Evolutionary conservation across 331 rosid species (phyloP).

Genomic region (Phaseolus coccineus): DNA sequence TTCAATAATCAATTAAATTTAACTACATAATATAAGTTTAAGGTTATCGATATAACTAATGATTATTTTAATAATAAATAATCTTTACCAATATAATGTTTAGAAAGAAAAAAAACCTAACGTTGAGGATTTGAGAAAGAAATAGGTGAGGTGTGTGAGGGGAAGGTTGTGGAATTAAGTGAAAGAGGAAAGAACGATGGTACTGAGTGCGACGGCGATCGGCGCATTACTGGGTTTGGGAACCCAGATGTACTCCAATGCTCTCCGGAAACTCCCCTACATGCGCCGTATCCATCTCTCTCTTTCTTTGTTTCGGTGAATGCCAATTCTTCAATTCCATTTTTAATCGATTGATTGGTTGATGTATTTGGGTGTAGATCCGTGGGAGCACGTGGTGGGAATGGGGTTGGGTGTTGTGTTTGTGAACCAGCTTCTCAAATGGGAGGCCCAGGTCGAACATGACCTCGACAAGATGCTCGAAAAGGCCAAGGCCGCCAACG

Average conservation of each 20-base stretch:
- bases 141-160: background rate
- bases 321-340: background rate
- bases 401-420: slow-evolving; percentile 85
- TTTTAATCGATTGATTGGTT: background rate
- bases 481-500: slow-evolving; percentile 93
- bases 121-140: background rate
- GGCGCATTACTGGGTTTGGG: slow-evolving; percentile 91
- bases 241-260: slow-evolving; percentile 92
- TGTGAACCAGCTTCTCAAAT: slow-evolving; percentile 74
- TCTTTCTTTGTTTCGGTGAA: background rate
- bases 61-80: too few species aligned
- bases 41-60: too few species aligned
- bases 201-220: slow-evolving; percentile 74
- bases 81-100: too few species aligned
- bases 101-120: too few species aligned
- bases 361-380: slow-evolving; percentile 58
- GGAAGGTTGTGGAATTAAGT: background rate
- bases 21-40: too few species aligned
- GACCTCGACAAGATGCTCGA: slow-evolving; percentile 91
- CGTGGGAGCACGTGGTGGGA: slow-evolving; percentile 94
- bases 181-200: slow-evolving; percentile 52
- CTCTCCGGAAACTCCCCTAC: slow-evolving; percentile 95
- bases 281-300: slow-evolving; percentile 79
- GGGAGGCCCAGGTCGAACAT: slow-evolving; percentile 75
- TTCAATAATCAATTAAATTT: too few species aligned